Evolutionary conservation across 2,329 filamentous ascomycete species (phyloP), one percentile per base, ranked within the genome.

Genomic region (Scolecobasidium constrictum): DNA sequence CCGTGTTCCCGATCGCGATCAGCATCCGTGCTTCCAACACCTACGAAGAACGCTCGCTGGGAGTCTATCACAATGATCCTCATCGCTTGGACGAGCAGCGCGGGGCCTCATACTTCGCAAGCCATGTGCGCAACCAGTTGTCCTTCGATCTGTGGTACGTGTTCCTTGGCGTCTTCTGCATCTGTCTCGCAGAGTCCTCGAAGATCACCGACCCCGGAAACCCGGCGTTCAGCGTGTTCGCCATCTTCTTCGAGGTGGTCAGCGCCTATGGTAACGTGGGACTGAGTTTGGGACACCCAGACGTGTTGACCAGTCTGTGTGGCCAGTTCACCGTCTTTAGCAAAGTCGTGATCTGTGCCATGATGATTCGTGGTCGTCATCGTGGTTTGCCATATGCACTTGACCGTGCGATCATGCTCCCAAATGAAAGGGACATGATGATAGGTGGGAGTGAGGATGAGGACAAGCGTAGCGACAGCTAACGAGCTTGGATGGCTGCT

Each of bases 1-100:
- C 71, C 4, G 69, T 73, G 3, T 77, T 75, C 46, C 76, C 77
- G 0, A 72, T 78, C 22, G 74, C 73, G 13, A 76, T 80, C 41
- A 74, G 66, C 15, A 76, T 80, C 58, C 69, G 76, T 35, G 69
- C 72, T 41, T 72, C 35, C 28, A 48, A 76, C 47, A 71, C 75
- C 4, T 79, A 79, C 54, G 75, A 80, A 56, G 76, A 79, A 53
- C 67, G 69, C 36, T 73, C 71, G 37, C 56, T 82, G 4, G 78
- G 76, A 1, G 68, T 80, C 19, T 81, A 78, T 51, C 57, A 61
- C 11, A 53, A 60, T n/a, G 56, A 64, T 38, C 55, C 50, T 12
- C 46, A 47, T 16, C 49, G 52, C 38, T 42, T 42, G 5, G 50
- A 49, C 35, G 6, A 42, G 17, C 37, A 41, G 28, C 59, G 35